These are phyloP conservation scores for Persicaria tinctoria DNA, from an alignment of 148 eudicot genomes.

Conservation along the genomic window DNA sequence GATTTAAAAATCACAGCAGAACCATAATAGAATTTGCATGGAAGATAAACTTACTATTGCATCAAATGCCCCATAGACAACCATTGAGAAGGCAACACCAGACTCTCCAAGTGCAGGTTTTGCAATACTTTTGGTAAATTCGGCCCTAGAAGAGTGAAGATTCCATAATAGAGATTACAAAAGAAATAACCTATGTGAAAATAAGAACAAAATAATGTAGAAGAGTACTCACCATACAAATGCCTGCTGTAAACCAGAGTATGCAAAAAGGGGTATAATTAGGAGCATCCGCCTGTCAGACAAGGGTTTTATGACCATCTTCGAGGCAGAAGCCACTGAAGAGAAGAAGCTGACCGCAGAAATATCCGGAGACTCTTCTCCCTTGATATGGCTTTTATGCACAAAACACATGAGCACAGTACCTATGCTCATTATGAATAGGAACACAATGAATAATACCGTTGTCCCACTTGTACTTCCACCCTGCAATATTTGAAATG, in stretches of 20 bases:
- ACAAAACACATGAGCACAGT: slow-evolving; percentile 79
- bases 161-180: slow-evolving; percentile 11
- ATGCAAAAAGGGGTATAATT: slow-evolving; percentile 83
- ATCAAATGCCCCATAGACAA: slow-evolving; percentile 87
- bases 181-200: background rate
- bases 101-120: slow-evolving; percentile 84
- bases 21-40: background rate
- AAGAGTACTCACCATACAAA: slow-evolving; percentile 70
- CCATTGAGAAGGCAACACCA: slow-evolving; percentile 96
- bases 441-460: slow-evolving; percentile 63
- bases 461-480: slow-evolving; percentile 77
- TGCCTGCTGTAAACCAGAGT: slow-evolving; percentile 97
- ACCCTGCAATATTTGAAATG: slow-evolving; percentile 46
- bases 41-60: slow-evolving; percentile 62
- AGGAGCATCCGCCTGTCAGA: slow-evolving; percentile 63
- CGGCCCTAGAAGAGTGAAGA: slow-evolving; percentile 50
- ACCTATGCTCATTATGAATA: slow-evolving; percentile 74
- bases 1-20: background rate
- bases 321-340: slow-evolving; percentile 41
- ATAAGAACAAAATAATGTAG: background rate
- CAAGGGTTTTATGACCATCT: slow-evolving; percentile 50
- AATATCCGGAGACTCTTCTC: slow-evolving; percentile 34
- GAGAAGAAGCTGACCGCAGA: slow-evolving; percentile 37
- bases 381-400: slow-evolving; percentile 44
- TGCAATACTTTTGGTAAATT: slow-evolving; percentile 69